Evolutionary conservation across 176 grass and related monocot species (phyloP).

Genomic region (Aegilops speltoides): DNA sequence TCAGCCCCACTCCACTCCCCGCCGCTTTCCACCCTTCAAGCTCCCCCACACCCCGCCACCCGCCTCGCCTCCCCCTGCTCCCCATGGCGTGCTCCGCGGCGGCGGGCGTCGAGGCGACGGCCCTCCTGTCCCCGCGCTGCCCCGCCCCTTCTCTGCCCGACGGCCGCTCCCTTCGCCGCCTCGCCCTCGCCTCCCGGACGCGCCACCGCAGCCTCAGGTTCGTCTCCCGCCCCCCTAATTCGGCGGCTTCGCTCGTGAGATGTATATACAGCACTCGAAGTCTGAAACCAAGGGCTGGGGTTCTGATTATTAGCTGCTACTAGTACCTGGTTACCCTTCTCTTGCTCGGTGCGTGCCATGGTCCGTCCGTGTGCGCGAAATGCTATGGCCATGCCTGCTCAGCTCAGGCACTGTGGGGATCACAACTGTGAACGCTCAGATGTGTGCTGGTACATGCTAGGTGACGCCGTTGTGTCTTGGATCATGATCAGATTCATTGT

Average conservation of each 20-base stretch:
- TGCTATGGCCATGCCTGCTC: neutral
- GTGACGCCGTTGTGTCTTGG: neutral
- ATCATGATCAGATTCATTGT: neutral
- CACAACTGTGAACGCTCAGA: neutral
- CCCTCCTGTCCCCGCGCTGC: slow-evolving; percentile 27
- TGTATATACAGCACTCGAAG: too few relatives aligned
- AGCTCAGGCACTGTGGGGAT: neutral
- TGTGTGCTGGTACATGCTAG: neutral
- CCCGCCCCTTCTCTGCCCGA: neutral
- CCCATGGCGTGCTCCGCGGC: slow-evolving; percentile 38
- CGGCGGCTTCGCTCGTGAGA: too few relatives aligned
- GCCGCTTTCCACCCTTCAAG: neutral
- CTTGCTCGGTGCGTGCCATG: too few relatives aligned
- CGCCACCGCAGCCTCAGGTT: slow-evolving; percentile 54
- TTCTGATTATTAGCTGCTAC: neutral
- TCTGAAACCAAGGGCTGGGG: neutral
- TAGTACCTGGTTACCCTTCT: too few relatives aligned
- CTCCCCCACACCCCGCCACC: neutral
- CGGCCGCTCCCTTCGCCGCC: slow-evolving; percentile 5
- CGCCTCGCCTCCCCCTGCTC: neutral
- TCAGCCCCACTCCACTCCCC: slow-evolving; percentile 34
- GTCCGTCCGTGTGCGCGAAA: neutral
- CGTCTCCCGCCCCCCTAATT: too few relatives aligned
- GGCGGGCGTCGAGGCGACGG: slow-evolving; percentile 30
- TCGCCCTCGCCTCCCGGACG: slow-evolving; percentile 38